Evolutionary conservation across 164 flowering plant species (phyloP).

Genomic region (Vitis rotundifolia): DNA sequence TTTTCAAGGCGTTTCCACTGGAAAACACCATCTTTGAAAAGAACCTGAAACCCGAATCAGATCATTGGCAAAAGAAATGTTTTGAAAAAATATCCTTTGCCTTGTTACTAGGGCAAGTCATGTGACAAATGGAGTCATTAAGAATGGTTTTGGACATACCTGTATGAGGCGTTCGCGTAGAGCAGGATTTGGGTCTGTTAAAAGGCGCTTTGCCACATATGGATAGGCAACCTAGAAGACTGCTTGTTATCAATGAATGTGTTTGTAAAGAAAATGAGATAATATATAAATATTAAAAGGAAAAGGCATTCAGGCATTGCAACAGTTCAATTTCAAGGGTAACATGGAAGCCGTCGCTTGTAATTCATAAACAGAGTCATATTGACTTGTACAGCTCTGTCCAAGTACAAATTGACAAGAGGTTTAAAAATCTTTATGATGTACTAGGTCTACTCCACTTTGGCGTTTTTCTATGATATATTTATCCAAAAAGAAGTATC

Average conservation of each 20-base stretch:
- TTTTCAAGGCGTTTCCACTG: slow-evolving; percentile 99
- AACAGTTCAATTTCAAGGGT: not conserved
- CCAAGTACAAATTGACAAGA: too few species aligned
- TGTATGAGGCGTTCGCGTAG: slow-evolving; percentile 96
- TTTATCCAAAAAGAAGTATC: too few species aligned
- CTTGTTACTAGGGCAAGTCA: too few species aligned
- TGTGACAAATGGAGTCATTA: not conserved
- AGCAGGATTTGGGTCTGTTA: slow-evolving; percentile 97
- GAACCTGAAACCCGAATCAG: slow-evolving; percentile 54
- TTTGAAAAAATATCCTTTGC: not conserved
- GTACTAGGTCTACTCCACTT: too few species aligned
- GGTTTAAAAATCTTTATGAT: too few species aligned
- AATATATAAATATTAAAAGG: not conserved
- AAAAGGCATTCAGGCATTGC: not conserved
- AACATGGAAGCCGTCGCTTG: not conserved
- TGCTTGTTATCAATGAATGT: slow-evolving; percentile 4
- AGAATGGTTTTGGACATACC: slow-evolving; percentile 38
- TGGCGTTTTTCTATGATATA: too few species aligned
- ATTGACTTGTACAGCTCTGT: too few species aligned
- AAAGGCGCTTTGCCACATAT: slow-evolving; percentile 92
- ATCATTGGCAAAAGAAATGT: not conserved
- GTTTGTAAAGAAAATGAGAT: not conserved
- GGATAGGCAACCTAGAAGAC: slow-evolving; percentile 91
- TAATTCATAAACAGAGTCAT: not conserved
- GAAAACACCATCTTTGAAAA: slow-evolving; percentile 91